Evolutionary conservation across 257 asterid species (phyloP), one percentile per base, ranked within the genome.

Genomic region (Rubia yunnanensis): DNA sequence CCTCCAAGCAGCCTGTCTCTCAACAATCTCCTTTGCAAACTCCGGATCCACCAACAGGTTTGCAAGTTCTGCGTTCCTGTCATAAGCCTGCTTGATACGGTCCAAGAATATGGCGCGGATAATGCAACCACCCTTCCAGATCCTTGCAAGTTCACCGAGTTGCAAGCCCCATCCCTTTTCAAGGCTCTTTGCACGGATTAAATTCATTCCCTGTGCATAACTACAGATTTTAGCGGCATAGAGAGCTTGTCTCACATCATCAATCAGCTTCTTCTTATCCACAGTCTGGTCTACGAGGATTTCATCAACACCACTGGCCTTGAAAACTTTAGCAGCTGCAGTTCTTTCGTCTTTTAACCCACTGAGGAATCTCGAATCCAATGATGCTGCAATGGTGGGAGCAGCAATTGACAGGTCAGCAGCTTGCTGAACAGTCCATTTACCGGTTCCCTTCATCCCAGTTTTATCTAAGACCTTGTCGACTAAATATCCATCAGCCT

Each of bases 401-500:
- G 96, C 95, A 0, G 99, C 99, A 31, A 94, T 70, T 13, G 97
- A 94, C 10, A 94, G 73, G 20, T 94, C 99, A 2, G 99, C 97
- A 49, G 99, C 99, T 78, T 94, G 97, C 74, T 94, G 99, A 48
- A 94, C 91, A 0, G 99, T 94, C 99, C 99, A 89, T 70, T 89
- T 92, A 17, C 98, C 98, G 1, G 98, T 92, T 4, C 98, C 98
- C 80, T 92, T 92, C 98, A 92, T 92, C 26, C 99, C 99, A 1
- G 99, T 92, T 82, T 92, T 92, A 71, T 92, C 97, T 65, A 89
- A 72, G 24, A 94, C 97, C 80, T 94, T 94, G 83, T 94, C 99
- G 2, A 94, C 96, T 35, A 94, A 66, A 76, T 80, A 72, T 7
- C 99, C 97, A 0, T 90, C 96, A 2, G 64, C 92, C 81, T 94